phyloP scores from a whole-genome alignment of 495 filamentous ascomycete species.

The Neurospora africana region DNA sequence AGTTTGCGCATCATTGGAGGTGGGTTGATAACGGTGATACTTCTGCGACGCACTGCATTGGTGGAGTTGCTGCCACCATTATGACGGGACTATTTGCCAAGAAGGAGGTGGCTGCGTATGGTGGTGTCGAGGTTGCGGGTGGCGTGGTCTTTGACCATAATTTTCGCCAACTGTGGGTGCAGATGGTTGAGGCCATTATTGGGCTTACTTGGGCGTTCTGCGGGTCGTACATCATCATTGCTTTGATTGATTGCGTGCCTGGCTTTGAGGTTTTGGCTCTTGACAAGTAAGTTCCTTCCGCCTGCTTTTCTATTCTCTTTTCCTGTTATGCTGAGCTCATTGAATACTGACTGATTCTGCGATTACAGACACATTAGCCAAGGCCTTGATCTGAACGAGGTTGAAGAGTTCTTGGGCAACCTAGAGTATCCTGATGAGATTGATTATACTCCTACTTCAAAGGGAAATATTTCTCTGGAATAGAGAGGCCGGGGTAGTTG shows the following conservation, averaged over 20 bases:
- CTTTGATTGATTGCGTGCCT: constrained; percentile 19
- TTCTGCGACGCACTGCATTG: constrained; percentile 68
- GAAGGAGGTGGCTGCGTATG: constrained; percentile 19
- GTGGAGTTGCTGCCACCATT: constrained; percentile 66
- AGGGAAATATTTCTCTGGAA: constrained; percentile 13
- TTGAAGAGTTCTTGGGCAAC: constrained; percentile 13
- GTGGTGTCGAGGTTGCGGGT: constrained; percentile 15
- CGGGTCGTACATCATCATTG: constrained; percentile 17
- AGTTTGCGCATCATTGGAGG: constrained; percentile 26
- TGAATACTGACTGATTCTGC: constrained; percentile 4
- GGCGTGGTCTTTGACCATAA: constrained; percentile 19
- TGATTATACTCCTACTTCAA: constrained; percentile 14
- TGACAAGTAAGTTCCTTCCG: constrained; percentile 13
- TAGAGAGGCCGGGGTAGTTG: not conserved
- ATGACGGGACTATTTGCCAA: constrained; percentile 66
- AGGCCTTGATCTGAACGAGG: constrained; percentile 19
- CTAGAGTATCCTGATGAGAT: constrained; percentile 16
- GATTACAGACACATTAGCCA: constrained; percentile 14
- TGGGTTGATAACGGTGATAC: constrained; percentile 71
- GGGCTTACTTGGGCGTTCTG: constrained; percentile 19
- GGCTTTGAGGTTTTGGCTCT: constrained; percentile 19
- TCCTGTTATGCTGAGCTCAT: not conserved
- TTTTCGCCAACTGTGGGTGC: constrained; percentile 14
- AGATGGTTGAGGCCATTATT: constrained; percentile 18
- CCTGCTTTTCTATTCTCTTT: not conserved